These are phyloP conservation scores for Agaricales sp. DNA, from an alignment of 1,284 basidiomycete genomes.

Conservation along the genomic window DNA sequence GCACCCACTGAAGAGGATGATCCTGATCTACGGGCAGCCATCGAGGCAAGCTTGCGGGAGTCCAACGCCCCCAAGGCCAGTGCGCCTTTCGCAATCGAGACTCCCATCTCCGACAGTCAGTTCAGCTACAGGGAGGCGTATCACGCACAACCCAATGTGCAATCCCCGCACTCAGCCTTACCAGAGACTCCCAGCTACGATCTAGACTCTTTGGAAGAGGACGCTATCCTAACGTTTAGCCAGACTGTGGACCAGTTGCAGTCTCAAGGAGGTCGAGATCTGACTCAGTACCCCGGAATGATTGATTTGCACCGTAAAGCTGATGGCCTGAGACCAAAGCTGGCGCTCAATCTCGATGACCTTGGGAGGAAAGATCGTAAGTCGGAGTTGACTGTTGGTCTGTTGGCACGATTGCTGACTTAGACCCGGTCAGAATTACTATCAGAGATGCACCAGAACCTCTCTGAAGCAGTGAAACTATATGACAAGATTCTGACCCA, in stretches of 20 bases:
- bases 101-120: conserved; percentile 32
- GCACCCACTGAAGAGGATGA: conserved; percentile 71
- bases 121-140: conserved; percentile 26
- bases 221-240: conserved; percentile 81
- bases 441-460: conserved; percentile 87
- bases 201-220: conserved; percentile 68
- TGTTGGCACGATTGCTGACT: not conserved
- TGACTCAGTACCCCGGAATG: conserved; percentile 74
- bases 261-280: conserved; percentile 66
- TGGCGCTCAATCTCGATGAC: conserved; percentile 81
- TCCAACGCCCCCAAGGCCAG: conserved; percentile 71
- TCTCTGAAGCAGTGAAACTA: conserved; percentile 83
- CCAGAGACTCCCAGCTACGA: conserved; percentile 65
- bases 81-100: conserved; percentile 57
- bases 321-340: conserved; percentile 69
- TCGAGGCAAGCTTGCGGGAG: conserved; percentile 90
- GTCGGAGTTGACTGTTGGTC: conserved; percentile 21
- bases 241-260: conserved; percentile 84
- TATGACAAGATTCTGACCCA: conserved; percentile 85
- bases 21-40: conserved; percentile 87
- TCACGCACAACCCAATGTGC: conserved; percentile 34
- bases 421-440: conserved; percentile 57
- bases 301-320: conserved; percentile 83
- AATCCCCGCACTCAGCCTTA: conserved; percentile 31
- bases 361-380: conserved; percentile 77